phyloP scores from a whole-genome alignment of 768 basidiomycete genomes.

The Pulveroboletus sp. region DNA sequence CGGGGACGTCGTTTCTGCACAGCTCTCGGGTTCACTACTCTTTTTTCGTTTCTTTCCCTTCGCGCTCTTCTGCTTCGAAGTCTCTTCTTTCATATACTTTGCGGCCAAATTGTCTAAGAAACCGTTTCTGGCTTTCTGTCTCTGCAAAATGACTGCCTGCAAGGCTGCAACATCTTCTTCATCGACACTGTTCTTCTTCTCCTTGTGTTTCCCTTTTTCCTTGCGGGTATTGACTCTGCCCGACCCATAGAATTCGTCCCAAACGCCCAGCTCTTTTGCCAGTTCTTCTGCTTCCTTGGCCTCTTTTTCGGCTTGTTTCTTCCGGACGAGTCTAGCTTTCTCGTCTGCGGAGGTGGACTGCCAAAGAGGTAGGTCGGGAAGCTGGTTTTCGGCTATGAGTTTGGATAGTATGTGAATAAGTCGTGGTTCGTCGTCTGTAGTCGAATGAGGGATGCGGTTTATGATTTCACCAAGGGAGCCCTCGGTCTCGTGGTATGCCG shows the following conservation, averaged over 20 bases:
- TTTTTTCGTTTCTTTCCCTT: constrained; percentile 53
- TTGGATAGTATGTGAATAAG: constrained; percentile 66
- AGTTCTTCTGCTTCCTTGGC: constrained; percentile 78
- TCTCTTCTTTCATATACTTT: constrained; percentile 50
- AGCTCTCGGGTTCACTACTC: constrained; percentile 27
- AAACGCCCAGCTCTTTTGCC: constrained; percentile 86
- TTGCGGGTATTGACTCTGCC: constrained; percentile 62
- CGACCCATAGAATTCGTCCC: constrained; percentile 88
- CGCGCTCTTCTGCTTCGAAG: constrained; percentile 35
- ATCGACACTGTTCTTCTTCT: constrained; percentile 32
- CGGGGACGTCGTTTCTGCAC: constrained; percentile 38
- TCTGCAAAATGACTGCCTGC: constrained; percentile 78
- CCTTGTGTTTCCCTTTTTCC: constrained; percentile 48
- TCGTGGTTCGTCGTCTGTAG: constrained; percentile 78
- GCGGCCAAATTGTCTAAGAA: constrained; percentile 74
- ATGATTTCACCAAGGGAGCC: constrained; percentile 83
- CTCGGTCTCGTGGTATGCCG: constrained; percentile 62
- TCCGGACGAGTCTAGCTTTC: constrained; percentile 68
- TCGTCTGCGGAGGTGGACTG: constrained; percentile 67
- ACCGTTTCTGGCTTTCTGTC: constrained; percentile 60
- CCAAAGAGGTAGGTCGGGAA: constrained; percentile 62
- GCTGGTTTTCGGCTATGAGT: constrained; percentile 56
- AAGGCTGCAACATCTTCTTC: constrained; percentile 66
- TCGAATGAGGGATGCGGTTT: constrained; percentile 81
- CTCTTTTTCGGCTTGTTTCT: constrained; percentile 72